Evolutionary conservation across 192 early-diverging fungal genomes (phyloP).

Genomic region (Podila minutissima): DNA sequence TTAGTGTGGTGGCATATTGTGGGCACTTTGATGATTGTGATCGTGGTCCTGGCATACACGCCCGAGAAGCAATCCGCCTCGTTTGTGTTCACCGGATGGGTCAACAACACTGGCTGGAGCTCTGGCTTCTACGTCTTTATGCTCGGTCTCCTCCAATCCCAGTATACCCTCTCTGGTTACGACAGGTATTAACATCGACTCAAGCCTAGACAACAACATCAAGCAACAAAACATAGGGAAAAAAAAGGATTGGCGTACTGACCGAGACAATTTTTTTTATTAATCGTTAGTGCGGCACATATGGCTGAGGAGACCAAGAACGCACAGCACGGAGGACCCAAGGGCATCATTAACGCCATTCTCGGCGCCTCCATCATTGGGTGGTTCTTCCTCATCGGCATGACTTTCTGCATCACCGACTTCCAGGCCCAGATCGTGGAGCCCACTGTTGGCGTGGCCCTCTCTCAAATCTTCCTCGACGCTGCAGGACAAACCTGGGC

Average conservation of each 20-base stretch:
- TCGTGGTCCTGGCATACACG: conserved; percentile 55
- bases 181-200: conserved; percentile 17
- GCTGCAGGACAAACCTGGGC: conserved; percentile 58
- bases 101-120: conserved; percentile 61
- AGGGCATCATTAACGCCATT: conserved; percentile 56
- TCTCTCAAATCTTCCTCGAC: conserved; percentile 59
- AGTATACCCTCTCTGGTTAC: conserved; percentile 68
- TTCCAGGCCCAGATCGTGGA: conserved; percentile 51
- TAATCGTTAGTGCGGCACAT: conserved; percentile 24
- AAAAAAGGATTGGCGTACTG: too few species aligned
- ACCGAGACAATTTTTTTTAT: too few species aligned
- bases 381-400: conserved; percentile 55
- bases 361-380: conserved; percentile 52
- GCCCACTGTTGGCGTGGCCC: conserved; percentile 48
- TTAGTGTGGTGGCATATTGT: conserved; percentile 56
- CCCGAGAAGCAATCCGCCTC: conserved; percentile 44
- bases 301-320: conserved; percentile 66
- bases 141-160: conserved; percentile 60
- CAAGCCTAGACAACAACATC: too few species aligned
- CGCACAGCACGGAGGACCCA: conserved; percentile 59
- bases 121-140: conserved; percentile 60
- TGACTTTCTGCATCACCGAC: conserved; percentile 55
- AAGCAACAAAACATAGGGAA: too few species aligned
- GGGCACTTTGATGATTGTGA: conserved; percentile 56
- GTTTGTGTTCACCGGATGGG: conserved; percentile 62